Base-by-base conservation (phyloP, 352 stramenopile genomes). In the Globisporangium paroecandrum region DNA sequence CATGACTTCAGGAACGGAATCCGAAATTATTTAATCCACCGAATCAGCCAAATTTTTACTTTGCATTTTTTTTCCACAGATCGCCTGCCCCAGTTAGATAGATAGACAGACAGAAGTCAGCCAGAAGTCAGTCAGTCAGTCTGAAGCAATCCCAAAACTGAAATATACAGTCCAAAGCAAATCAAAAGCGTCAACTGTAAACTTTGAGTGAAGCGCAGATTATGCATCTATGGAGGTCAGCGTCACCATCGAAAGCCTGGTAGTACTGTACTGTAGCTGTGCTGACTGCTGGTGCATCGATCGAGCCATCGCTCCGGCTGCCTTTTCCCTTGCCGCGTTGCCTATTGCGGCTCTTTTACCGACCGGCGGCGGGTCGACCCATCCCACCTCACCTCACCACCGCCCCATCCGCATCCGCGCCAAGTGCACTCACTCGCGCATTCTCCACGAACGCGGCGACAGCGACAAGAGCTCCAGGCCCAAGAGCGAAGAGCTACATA, bases 391-490 rank as follows among this genome's bases (percentile, higher is more conserved):
- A 32, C 27, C 12, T 4, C 32, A 36, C 7, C 47, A 7, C 24
- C 1, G 36, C 58, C 41, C 13, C 38, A 32, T 29, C 24, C 25
- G 7, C 38, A 32, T n/a, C 24, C 25, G 7, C 0, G 5, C 4
- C 32, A 36, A 36, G 32, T 49, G 41, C 41, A 32, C 46, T n/a
- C 60, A 65, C 47, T 58, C 60, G 60, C 60, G 43, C 43, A 51
- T 51, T 51, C 43, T 22, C 43, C 8, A 55, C 47, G n/a, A 1
- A 55, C 47, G 29, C 56, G 27, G 25, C 55, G 12, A 18, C 18
- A 8, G 22, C 29, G 32, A 62, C 29, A n/a, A 43, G 43, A 51
- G 43, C 43, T 22, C 43, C 43, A 22, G 4, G 12, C 38, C 38
- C 38, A 46, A 46, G 43, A 9, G 8, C 24, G 41, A 34, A 47